Base-by-base conservation (phyloP, 768 basidiomycete species). In the Gloeopeniophorella convolvens region DNA sequence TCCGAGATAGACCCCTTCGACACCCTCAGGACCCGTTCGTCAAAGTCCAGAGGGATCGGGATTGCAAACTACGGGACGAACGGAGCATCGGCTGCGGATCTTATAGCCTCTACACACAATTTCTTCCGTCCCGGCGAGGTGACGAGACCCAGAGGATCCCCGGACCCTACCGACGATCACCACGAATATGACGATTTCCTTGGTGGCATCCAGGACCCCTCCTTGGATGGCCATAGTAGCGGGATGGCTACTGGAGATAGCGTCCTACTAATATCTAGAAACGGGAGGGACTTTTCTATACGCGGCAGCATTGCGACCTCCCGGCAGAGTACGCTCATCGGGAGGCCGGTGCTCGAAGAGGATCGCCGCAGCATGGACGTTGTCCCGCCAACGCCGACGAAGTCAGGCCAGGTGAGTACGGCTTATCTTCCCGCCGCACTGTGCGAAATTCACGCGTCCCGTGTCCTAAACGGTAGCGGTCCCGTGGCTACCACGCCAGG, bases 341-440 rank as follows among this genome's bases (percentile, higher is more conserved):
- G 20, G 13, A 13, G 13, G 4, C 12, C n/a, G 13, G 7, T 8
- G 16, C 16, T 9, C 7, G 35, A 37, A 8, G 15, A 11, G 3
- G 54, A 56, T n/a, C 45, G 33, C 15, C 41, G 45, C 5, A 56
- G 54, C 30, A 7, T 40, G 27, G 45, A 56, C 39, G 54, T 54
- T 12, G 51, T 54, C 12, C 54, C 54, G 3, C 54, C 54, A 7
- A 43, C 54, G 13, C 54, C 41, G 20, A 43, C 16, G 13, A 10
- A 20, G 6, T 5, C 11, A 24, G 21, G 21, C 1, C 32, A 45
- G 42, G 45, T 54, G 41, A 56, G 50, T 26, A 18, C 7, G 13
- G n/a, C n/a, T n/a, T n/a, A n/a, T n/a, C n/a, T n/a, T 21, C 15
- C 6, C 26, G 15, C 37, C 11, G 7, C 23, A 18, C 40, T 11